Evolutionary conservation across 805 yeast genomes (phyloP), one percentile per base, ranked within the genome.

Genomic region (Lachancea waltii): DNA sequence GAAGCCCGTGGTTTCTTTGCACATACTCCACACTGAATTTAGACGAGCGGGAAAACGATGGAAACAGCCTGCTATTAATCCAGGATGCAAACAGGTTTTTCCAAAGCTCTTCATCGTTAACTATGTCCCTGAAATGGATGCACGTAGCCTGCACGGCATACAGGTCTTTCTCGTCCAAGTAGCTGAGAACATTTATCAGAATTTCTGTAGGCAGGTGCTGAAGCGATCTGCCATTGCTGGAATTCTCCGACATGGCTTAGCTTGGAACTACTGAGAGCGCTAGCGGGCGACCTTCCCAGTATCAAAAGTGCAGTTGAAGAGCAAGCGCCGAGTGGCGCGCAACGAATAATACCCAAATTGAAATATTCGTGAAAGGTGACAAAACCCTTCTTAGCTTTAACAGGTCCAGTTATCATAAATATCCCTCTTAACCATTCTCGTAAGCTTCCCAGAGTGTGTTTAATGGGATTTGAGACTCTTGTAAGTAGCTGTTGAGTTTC

Each of bases 31-130:
- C 51, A 36, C 63, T 61, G 41, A 50, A 67, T 36, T 54, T 55
- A 10, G 31, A 28, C 0, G 68, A 59, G n/a, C 52, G 48, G 2
- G 69, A 53, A 22, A 58, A 48, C 0, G 70, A 64, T 18, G 70
- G 68, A 49, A 67, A 67, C 17, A 44, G 37, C 15, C 49, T 45
- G 0, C 63, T 52, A 10, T 52, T 43, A 31, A 54, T 56, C 15
- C 49, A 53, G 18, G 60, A 47, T 9, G 51, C 43, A 40, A 67
- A 64, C 25, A 66, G 47, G 37, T 56, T 58, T 44, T 65, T 65
- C 72, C 71, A 67, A 7, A 67, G 46, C 41, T 67, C 72, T 30
- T 66, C 65, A 45, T 67, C 65, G 36, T 57, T 58, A 17, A 65
- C 55, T 14, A 67, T 41, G 8, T 46, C 44, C 19, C 55, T 38